phyloP scores from a whole-genome alignment of 2,329 filamentous ascomycete genomes.

The Dothideomycetes sp. region DNA sequence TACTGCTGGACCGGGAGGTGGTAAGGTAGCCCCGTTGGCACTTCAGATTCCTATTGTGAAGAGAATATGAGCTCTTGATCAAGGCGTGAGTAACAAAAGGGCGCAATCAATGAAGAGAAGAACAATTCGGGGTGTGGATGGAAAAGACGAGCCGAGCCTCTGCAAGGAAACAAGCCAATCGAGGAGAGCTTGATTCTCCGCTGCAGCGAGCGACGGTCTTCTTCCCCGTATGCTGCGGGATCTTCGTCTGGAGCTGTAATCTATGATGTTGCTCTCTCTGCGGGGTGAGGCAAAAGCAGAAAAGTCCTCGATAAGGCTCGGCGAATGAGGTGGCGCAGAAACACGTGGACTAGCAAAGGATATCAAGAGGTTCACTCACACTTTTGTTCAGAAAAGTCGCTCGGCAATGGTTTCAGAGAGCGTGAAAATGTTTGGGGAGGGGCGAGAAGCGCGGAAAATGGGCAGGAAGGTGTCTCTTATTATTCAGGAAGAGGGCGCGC shows the following conservation, averaged over 20 bases:
- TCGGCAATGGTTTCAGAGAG: neutral
- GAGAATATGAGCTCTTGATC: too few species aligned
- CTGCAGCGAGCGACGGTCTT: too few species aligned
- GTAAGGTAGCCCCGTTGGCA: too few species aligned
- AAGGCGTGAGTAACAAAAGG: too few species aligned
- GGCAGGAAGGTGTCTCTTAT: slow-evolving; percentile 6
- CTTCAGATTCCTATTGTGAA: too few species aligned
- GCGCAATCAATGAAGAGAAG: too few species aligned
- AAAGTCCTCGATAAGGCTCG: slow-evolving; percentile 3
- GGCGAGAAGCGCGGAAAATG: slow-evolving; percentile 4
- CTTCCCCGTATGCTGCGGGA: neutral
- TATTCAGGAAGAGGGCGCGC: slow-evolving; percentile 1
- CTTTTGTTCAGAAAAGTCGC: neutral
- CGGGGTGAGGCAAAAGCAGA: slow-evolving; percentile 8
- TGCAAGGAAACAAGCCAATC: too few species aligned
- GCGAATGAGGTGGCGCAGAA: slow-evolving; percentile 8
- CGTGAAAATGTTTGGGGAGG: slow-evolving; percentile 1
- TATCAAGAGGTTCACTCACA: neutral
- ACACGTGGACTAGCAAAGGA: neutral
- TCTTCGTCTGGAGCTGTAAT: neutral
- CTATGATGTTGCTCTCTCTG: neutral
- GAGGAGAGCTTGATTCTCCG: too few species aligned
- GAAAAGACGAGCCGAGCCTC: too few species aligned
- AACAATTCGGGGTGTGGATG: too few species aligned
- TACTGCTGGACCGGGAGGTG: too few species aligned